These are phyloP conservation scores for Penicillium canescens DNA, from an alignment of 495 filamentous ascomycete species.

Conservation along the genomic window DNA sequence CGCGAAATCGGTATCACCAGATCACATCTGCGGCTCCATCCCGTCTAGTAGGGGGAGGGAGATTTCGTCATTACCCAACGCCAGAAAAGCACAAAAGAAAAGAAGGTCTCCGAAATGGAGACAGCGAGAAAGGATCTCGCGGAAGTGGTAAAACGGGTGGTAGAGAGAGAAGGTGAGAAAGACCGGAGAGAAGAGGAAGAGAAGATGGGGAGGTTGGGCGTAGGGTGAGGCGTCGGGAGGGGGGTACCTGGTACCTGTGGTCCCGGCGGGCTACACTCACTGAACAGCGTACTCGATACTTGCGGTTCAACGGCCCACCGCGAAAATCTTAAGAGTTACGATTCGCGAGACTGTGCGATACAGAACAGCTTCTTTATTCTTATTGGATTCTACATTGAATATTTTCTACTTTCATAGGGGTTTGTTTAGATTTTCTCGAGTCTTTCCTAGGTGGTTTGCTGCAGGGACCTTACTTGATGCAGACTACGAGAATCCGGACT, in stretches of 20 bases:
- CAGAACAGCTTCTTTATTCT: background rate
- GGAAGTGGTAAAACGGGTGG: conserved; percentile 12
- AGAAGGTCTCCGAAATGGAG: conserved; percentile 18
- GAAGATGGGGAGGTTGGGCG: conserved; percentile 19
- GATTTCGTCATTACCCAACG: conserved; percentile 26
- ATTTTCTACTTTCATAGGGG: background rate
- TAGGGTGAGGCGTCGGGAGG: conserved; percentile 17
- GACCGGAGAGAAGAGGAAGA: conserved; percentile 14
- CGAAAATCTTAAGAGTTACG: conserved; percentile 15
- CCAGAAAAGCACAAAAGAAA: conserved; percentile 29
- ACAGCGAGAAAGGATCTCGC: conserved; percentile 15
- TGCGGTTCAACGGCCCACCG: conserved; percentile 11
- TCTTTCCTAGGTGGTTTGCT: conserved; percentile 18
- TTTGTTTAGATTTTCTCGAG: conserved; percentile 31
- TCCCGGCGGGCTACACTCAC: background rate
- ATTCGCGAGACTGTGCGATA: conserved; percentile 8
- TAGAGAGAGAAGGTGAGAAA: conserved; percentile 14
- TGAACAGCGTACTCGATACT: conserved; percentile 14
- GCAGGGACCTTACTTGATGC: conserved; percentile 30
- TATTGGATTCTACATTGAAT: background rate
- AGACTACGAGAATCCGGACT: background rate
- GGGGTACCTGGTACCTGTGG: conserved; percentile 16
- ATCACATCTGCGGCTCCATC: conserved; percentile 34
- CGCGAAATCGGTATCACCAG: conserved; percentile 28
- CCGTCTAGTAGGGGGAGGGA: conserved; percentile 19